phyloP scores from a whole-genome alignment of 148 eudicot genomes.

The Vaccinium darrowii region DNA sequence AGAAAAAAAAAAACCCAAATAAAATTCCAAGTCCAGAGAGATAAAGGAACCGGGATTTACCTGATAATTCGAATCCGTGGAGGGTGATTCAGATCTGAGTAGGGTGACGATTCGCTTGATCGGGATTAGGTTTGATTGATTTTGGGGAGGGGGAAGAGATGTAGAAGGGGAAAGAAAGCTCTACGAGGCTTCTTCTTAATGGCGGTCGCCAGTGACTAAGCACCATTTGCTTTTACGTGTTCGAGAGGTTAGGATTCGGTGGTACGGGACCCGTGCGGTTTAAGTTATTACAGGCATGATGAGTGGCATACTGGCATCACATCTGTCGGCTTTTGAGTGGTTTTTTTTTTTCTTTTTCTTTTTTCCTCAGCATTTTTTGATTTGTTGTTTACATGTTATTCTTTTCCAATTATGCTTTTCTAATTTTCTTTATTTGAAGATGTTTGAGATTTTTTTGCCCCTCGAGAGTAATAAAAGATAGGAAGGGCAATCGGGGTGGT shows the following conservation, averaged over 20 bases:
- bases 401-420: no score
- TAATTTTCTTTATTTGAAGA: no score
- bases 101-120: background rate
- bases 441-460: no score
- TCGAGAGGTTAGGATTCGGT: constrained; percentile 4
- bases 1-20: background rate
- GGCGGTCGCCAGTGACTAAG: background rate
- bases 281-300: background rate
- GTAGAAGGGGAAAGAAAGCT: background rate
- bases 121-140: background rate
- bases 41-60: background rate
- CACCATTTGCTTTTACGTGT: background rate
- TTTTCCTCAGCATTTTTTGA: no score
- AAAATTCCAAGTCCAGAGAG: background rate
- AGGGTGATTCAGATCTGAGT: background rate
- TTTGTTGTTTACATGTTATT: no score
- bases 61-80: background rate
- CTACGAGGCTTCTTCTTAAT: background rate
- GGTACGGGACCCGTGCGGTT: background rate
- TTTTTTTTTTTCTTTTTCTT: no score
- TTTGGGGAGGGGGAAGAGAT: no score
- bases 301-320: background rate
- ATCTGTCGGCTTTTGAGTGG: no score
- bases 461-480: no score
- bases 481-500: no score